Evolutionary conservation across 129 eudicot species (phyloP).

Genomic region (Apium graveolens): DNA sequence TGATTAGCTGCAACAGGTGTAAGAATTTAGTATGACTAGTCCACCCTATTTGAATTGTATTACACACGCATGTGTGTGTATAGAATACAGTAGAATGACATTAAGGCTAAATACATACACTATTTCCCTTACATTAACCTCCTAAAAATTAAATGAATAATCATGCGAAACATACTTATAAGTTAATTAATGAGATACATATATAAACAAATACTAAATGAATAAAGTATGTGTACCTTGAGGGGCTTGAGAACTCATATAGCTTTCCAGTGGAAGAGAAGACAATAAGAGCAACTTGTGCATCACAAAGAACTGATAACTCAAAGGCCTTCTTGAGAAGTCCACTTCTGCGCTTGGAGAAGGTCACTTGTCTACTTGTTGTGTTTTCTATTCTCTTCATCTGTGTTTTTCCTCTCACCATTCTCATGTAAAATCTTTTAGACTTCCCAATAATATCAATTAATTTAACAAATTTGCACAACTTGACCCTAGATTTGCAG

Average conservation of each 20-base stretch:
- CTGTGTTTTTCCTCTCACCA: conserved; percentile 59
- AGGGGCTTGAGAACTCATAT: conserved; percentile 51
- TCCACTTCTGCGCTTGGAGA: conserved; percentile 49
- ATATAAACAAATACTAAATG: no score
- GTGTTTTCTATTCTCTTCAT: conserved; percentile 52
- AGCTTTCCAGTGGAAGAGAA: conserved; percentile 52
- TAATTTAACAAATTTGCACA: background rate
- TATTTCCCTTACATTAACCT: no score
- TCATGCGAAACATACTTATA: no score
- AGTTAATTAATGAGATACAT: no score
- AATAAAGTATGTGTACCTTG: conserved; percentile 28
- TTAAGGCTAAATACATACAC: no score
- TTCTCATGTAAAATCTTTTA: background rate
- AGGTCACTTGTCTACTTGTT: conserved; percentile 55
- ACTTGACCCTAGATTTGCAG: background rate
- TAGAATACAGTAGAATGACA: no score
- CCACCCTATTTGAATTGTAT: background rate
- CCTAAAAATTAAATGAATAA: no score
- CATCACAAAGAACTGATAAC: conserved; percentile 62
- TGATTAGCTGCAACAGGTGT: background rate
- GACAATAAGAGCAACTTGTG: conserved; percentile 50
- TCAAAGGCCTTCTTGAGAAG: conserved; percentile 58
- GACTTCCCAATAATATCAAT: background rate
- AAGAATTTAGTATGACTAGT: background rate
- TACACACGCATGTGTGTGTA: background rate